Evolutionary conservation across 495 filamentous ascomycete species (phyloP), one percentile per base, ranked within the genome.

Genomic region (Hyaloscypha hepaticicola): DNA sequence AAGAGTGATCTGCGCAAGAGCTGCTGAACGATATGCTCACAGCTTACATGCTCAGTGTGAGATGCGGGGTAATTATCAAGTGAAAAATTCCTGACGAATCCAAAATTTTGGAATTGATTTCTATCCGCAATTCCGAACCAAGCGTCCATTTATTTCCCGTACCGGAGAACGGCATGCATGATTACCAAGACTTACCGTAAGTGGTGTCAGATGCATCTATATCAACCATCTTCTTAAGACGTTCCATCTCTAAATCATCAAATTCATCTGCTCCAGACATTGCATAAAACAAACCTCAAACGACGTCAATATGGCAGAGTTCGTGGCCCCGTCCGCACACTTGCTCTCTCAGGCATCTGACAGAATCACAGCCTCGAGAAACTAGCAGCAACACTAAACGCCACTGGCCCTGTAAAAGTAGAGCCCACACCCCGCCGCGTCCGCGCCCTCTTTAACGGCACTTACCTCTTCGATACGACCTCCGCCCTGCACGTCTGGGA

Each of bases 401-500:
- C 64, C 19, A 25, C 66, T 0, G 76, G 75, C 2, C 76, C 77
- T 3, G 45, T 69, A 38, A 77, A 74, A 60, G 71, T 68, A 9
- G 67, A 73, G 19, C 26, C 68, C 27, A 73, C 75, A 4, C 58
- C 74, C 5, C 75, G 75, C 26, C 73, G 77, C 0, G 53, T 79
- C 24, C 71, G 76, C 21, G 72, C 72, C 61, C 48, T 73, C 2
- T 67, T 76, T 34, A 66, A 70, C 58, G 71, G 70, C 22, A 25
- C 25, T 11, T 69, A 66, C n/a, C 60, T 77, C 57, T 76, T 70
- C 2, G 77, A 77, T 58, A 76, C 76, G 6, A 74, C 67, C 3
- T 19, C 27, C 0, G 75, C 76, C 22, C 19, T 71, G 3, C 72
- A 67, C 27, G 72, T 79, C 50, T 79, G 77, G 77, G 77, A 79